phyloP scores from a whole-genome alignment of 1,284 basidiomycete species.

The Microbotryum saponariae region DNA sequence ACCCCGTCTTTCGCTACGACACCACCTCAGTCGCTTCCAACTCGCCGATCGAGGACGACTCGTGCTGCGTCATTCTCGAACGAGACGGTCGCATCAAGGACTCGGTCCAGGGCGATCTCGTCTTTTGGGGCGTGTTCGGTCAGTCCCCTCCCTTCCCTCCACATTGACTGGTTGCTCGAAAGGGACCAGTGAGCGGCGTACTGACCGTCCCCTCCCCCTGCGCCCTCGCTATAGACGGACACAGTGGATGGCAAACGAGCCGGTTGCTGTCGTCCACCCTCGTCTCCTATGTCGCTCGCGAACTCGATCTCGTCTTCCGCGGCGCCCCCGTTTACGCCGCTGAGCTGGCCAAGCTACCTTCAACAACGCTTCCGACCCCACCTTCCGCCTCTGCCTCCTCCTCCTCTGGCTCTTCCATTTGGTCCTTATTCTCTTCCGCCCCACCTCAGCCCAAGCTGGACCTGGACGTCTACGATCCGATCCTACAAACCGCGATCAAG shows the following conservation, averaged over 20 bases:
- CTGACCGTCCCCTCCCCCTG: neutral
- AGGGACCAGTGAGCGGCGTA: conserved; percentile 8
- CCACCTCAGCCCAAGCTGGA: conserved; percentile 38
- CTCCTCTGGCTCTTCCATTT: conserved; percentile 37
- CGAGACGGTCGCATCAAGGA: conserved; percentile 38
- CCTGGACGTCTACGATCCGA: conserved; percentile 54
- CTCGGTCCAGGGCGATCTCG: conserved; percentile 28
- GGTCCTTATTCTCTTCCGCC: conserved; percentile 7
- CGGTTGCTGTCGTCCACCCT: conserved; percentile 74
- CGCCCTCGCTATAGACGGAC: conserved; percentile 61
- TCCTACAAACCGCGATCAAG: conserved; percentile 63
- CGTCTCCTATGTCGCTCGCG: conserved; percentile 74
- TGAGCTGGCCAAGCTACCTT: conserved; percentile 5
- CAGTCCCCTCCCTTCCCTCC: neutral
- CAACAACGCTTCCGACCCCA: neutral
- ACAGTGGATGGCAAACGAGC: conserved; percentile 76
- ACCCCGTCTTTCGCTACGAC: conserved; percentile 54
- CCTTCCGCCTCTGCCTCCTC: neutral
- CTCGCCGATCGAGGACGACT: conserved; percentile 81
- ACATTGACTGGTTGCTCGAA: conserved; percentile 10
- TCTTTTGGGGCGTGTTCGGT: conserved; percentile 25
- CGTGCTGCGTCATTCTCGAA: conserved; percentile 62
- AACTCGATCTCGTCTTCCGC: conserved; percentile 48
- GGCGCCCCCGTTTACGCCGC: conserved; percentile 18
- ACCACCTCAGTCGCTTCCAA: conserved; percentile 75